phyloP scores from a whole-genome alignment of 768 basidiomycete species.

The Tephrocybe sp. region DNA sequence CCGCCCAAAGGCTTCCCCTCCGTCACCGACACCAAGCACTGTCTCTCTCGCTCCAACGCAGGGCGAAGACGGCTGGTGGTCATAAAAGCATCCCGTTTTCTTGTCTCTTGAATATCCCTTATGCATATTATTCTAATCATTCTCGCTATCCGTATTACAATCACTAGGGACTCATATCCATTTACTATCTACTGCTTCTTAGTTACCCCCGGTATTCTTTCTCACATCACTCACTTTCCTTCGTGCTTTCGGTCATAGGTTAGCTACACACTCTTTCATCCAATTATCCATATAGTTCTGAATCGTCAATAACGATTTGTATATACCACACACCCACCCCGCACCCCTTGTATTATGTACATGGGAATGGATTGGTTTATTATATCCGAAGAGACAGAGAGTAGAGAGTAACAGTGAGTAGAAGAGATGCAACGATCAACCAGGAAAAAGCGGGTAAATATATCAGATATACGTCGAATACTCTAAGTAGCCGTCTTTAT shows the following conservation, averaged over 20 bases:
- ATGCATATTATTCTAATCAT: background rate
- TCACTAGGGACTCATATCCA: conserved; percentile 1
- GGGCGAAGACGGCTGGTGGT: conserved; percentile 79
- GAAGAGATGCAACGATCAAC: background rate
- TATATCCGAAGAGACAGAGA: background rate
- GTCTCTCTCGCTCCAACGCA: conserved; percentile 71
- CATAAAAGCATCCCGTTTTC: conserved; percentile 29
- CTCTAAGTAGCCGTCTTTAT: background rate
- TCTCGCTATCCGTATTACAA: conserved; percentile 8
- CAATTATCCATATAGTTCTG: background rate
- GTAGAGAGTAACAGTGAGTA: background rate
- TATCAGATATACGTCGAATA: background rate
- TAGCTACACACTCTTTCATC: background rate
- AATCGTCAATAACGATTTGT: conserved; percentile 3
- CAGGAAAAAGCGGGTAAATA: background rate
- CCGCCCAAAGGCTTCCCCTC: conserved; percentile 30
- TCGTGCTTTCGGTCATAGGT: background rate
- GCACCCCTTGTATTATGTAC: background rate
- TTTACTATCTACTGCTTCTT: background rate
- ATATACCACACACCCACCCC: background rate
- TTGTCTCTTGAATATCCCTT: background rate
- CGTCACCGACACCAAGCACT: conserved; percentile 76
- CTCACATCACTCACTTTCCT: conserved; percentile 5
- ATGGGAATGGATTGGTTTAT: conserved; percentile 3
- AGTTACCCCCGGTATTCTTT: background rate